A percentile compares a stretch with the other conserved stretches of the same genome.
Evolutionary conservation across 257 asterid species (phyloP).

Genomic region (Salvia rosmarinus): DNA sequence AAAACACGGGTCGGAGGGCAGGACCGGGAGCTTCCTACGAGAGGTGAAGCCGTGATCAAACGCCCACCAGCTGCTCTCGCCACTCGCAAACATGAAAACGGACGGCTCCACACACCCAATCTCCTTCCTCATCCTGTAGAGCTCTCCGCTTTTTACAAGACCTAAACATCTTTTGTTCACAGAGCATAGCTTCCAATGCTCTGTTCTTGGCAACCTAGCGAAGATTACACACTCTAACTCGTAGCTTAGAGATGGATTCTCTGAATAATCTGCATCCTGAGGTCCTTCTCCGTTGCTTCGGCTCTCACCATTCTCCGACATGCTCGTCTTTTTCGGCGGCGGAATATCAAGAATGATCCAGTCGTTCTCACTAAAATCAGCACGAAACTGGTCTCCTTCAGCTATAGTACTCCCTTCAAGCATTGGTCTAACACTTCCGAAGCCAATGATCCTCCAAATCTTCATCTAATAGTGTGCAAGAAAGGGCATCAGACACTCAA

Average conservation of each 20-base stretch:
- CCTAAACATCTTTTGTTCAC: constrained; percentile 57
- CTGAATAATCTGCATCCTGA: constrained; percentile 91
- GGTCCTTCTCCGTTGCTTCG: constrained; percentile 37
- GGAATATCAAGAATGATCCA: constrained; percentile 32
- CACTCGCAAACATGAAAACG: constrained; percentile 70
- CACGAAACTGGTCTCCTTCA: constrained; percentile 32
- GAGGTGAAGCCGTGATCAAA: constrained; percentile 63
- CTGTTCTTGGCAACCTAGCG: constrained; percentile 72
- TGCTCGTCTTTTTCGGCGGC: constrained; percentile 36
- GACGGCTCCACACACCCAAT: constrained; percentile 56
- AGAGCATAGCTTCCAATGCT: constrained; percentile 60
- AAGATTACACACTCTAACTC: constrained; percentile 63
- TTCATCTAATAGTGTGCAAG: constrained; percentile 9
- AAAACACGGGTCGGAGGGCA: constrained; percentile 70
- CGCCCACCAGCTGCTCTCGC: constrained; percentile 73
- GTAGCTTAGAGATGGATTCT: constrained; percentile 52
- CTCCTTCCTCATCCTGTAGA: constrained; percentile 56
- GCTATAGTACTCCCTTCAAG: constrained; percentile 33
- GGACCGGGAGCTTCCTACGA: constrained; percentile 55
- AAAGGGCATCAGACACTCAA: constrained; percentile 17
- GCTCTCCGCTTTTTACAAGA: constrained; percentile 59
- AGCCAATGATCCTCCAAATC: constrained; percentile 24
- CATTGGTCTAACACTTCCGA: constrained; percentile 38
- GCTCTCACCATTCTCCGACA: constrained; percentile 32
- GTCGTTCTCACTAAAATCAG: constrained; percentile 19